phyloP scores from a whole-genome alignment of 306 rosid species.

The Casuarina glauca region DNA sequence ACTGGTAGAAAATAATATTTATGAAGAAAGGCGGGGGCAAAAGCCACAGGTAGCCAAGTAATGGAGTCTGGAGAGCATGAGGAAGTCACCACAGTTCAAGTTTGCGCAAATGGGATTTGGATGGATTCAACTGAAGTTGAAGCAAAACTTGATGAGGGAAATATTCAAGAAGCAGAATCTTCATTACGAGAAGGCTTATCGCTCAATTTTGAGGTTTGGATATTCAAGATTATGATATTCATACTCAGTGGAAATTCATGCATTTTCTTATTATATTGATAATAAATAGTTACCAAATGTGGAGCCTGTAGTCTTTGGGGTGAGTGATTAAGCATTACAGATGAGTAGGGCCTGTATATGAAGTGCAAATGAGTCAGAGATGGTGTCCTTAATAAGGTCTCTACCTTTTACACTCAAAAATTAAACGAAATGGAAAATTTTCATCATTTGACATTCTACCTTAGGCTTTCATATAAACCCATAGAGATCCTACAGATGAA shows the following conservation, averaged over 20 bases:
- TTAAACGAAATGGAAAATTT: background rate
- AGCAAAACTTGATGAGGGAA: conserved; percentile 88
- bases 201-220: conserved; percentile 73
- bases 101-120: conserved; percentile 68
- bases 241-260: background rate
- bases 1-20: conserved; percentile 29
- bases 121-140: conserved; percentile 62
- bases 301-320: background rate
- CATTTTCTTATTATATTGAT: background rate
- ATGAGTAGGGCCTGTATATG: background rate
- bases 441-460: background rate
- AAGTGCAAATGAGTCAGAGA: background rate
- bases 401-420: background rate
- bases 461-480: background rate
- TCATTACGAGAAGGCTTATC: conserved; percentile 85
- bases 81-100: conserved; percentile 30
- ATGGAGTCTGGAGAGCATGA: conserved; percentile 58
- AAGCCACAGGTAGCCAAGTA: conserved; percentile 36
- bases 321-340: background rate
- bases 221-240: background rate
- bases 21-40: conserved; percentile 22
- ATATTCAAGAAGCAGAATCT: conserved; percentile 84
- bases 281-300: background rate
- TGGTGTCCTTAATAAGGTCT: background rate
- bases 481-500: background rate